phyloP scores from a whole-genome alignment of 129 eudicot genomes.

The Cynara cardunculus region DNA sequence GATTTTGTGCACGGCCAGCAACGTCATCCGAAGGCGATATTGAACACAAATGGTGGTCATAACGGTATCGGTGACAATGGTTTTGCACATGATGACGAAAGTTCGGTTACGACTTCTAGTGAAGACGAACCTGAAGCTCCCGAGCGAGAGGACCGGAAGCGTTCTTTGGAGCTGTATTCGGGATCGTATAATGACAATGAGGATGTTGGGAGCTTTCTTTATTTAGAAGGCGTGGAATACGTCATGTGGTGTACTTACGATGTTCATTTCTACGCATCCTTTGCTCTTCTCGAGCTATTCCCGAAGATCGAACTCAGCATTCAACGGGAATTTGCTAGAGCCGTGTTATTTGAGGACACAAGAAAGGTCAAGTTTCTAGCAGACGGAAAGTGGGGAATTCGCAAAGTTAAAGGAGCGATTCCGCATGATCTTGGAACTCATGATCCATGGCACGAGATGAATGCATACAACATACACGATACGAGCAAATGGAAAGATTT shows the following conservation, averaged over 20 bases:
- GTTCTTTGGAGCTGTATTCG: conserved; percentile 3
- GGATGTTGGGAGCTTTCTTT: conserved; percentile 88
- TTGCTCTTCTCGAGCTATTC: conserved; percentile 88
- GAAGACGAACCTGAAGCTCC: conserved; percentile 32
- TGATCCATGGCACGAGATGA: conserved; percentile 99
- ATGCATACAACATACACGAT: conserved; percentile 95
- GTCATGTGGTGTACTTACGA: conserved; percentile 99
- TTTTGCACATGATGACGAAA: conserved; percentile 25
- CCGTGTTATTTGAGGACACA: conserved; percentile 74
- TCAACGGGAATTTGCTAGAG: conserved; percentile 92
- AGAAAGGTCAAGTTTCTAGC: conserved; percentile 83
- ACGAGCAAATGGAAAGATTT: conserved; percentile 96
- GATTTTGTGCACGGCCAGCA: conserved; percentile 29
- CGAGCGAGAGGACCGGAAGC: conserved; percentile 14
- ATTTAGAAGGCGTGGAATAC: conserved; percentile 94
- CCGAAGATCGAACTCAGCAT: conserved; percentile 96
- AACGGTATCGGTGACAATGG: conserved; percentile 9
- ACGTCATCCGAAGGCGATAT: conserved; percentile 2
- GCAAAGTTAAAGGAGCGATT: conserved; percentile 86
- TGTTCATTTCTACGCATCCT: conserved; percentile 96
- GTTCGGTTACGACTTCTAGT: conserved; percentile 18
- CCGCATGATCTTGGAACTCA: conserved; percentile 99
- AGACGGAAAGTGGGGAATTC: conserved; percentile 81
- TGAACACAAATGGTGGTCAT: conserved; percentile 10
- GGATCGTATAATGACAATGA: conserved; percentile 38